Percentiles rank a stretch among this genome's conserved stretches.
These are phyloP conservation scores for Silybum marianum DNA, from an alignment of 129 eudicot genomes.

Conservation along the genomic window DNA sequence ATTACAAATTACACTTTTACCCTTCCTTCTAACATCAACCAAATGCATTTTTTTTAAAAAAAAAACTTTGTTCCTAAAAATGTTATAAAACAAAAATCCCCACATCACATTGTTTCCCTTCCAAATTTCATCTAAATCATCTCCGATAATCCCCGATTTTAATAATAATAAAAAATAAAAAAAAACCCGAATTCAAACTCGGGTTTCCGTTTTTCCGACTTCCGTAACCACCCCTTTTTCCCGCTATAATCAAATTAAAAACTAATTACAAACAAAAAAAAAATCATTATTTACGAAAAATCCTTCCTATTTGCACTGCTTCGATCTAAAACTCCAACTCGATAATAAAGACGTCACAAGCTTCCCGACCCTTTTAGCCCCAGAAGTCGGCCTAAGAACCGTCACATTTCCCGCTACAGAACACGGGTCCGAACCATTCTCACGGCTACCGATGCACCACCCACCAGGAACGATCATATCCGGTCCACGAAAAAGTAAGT, in stretches of 20 bases:
- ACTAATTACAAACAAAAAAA: conserved; percentile 20
- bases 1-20: neutral
- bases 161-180: neutral
- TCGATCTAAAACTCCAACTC: conserved; percentile 35
- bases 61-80: neutral
- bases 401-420: conserved; percentile 44
- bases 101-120: neutral
- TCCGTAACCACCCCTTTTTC: conserved; percentile 16
- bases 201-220: neutral
- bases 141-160: neutral
- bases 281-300: conserved; percentile 18
- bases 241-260: conserved; percentile 15
- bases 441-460: conserved; percentile 56
- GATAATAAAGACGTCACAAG: conserved; percentile 41
- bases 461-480: conserved; percentile 69
- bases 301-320: conserved; percentile 44
- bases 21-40: neutral
- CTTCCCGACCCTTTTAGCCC: conserved; percentile 54
- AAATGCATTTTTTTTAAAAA: neutral
- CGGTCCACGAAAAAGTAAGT: conserved; percentile 50
- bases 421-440: conserved; percentile 71
- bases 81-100: conserved; percentile 20
- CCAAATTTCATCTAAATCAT: neutral
- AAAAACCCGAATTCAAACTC: neutral
- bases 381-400: conserved; percentile 44